Base-by-base conservation (phyloP, 352 stramenopile species). In the Phytophthora boehmeriae region DNA sequence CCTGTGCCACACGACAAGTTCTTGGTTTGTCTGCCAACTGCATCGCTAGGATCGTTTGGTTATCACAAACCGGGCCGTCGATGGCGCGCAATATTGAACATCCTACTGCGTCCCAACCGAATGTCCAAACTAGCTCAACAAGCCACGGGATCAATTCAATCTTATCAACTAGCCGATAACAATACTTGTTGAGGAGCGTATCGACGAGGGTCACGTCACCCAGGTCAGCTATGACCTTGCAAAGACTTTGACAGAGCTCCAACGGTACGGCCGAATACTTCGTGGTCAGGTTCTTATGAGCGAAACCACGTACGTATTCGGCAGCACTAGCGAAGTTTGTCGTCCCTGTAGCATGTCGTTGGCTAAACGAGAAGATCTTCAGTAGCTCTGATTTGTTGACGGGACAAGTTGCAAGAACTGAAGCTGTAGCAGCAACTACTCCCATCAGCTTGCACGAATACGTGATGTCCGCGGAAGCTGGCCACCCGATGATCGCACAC, bases 401-500 rank as follows among this genome's bases (percentile, higher is more conserved):
- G n/a, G n/a, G n/a, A n/a, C n/a, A n/a, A n/a, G n/a, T n/a, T n/a
- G n/a, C n/a, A n/a, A n/a, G n/a, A n/a, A n/a, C 30, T 11, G 30
- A 36, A 36, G 30, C 30, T 36, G 30, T 36, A 11, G 30, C 30
- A 11, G 30, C 6, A 36, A 36, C 6, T 11, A 11, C 30, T 36
- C 30, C 30, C 30, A 36, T 36, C 30, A 36, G 11, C 11, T 36
- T 6, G 17, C 47, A 34, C 19, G 17, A 36, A n/a, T 51, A 41
- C 17, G 25, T 34, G 2, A 63, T 35, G 17, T 55, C 25, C 0
- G 25, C 19, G 14, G 35, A 42, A 14, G 17, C 3, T 25, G 54
- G 44, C 54, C 47, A 65, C 3, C 27, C 57, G 38, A 65, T 48
- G 41, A 65, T 32, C 38, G 39, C 48, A 27, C 47, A 63, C 2